phyloP scores from a whole-genome alignment of 805 yeast genomes.

The Phaffomyces opuntiae region DNA sequence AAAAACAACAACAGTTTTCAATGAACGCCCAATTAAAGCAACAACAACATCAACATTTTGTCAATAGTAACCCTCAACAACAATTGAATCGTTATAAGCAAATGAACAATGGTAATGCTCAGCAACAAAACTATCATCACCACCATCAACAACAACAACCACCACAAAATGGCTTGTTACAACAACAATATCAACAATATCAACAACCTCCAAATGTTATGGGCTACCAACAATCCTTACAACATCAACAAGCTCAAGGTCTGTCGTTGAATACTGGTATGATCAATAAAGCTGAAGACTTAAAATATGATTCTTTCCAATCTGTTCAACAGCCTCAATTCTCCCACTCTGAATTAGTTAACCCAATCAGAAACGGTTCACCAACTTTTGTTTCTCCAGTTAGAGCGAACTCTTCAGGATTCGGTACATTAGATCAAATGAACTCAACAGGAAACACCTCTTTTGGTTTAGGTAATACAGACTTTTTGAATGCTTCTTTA shows the following conservation, averaged over 20 bases:
- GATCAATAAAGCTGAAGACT: not conserved
- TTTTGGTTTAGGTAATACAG: conserved; percentile 11
- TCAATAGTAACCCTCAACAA: conserved; percentile 13
- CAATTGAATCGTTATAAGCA: conserved; percentile 17
- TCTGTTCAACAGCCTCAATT: conserved; percentile 12
- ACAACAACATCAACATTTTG: conserved; percentile 19
- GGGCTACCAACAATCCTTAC: not conserved
- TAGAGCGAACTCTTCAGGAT: conserved; percentile 12
- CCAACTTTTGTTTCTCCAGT: conserved; percentile 12
- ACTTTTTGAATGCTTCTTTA: conserved; percentile 11
- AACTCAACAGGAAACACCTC: conserved; percentile 11
- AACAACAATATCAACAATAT: conserved; percentile 2
- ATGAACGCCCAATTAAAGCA: conserved; percentile 20
- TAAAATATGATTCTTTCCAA: conserved; percentile 10
- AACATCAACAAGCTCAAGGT: conserved; percentile 1
- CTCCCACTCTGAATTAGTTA: conserved; percentile 8
- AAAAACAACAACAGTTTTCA: conserved; percentile 10
- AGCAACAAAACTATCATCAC: conserved; percentile 1
- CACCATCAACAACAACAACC: conserved; percentile 6
- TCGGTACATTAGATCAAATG: conserved; percentile 13
- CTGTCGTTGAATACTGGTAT: not conserved
- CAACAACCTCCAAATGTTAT: not conserved
- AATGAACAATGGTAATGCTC: conserved; percentile 4
- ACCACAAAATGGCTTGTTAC: conserved; percentile 1
- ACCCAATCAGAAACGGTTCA: conserved; percentile 13